phyloP scores from a whole-genome alignment of 306 rosid genomes.

The Acmispon strigosus region DNA sequence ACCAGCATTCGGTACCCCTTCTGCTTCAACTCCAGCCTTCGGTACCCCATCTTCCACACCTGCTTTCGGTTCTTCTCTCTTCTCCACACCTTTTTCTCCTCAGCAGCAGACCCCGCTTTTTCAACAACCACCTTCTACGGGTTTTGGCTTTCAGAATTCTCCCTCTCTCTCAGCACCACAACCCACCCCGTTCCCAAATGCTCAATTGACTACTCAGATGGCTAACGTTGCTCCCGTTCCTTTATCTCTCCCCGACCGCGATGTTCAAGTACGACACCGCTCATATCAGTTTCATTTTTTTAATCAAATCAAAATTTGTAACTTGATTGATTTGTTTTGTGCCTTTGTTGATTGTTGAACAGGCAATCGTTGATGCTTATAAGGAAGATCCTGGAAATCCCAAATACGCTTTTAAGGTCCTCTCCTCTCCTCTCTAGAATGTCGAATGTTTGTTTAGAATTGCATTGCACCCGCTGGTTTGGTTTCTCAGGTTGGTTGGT shows the following conservation, averaged over 20 bases:
- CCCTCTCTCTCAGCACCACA: slow-evolving; percentile 41
- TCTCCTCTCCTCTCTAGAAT: neutral
- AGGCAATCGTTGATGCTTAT: slow-evolving; percentile 88
- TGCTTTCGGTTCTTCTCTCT: slow-evolving; percentile 48
- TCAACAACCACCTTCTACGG: slow-evolving; percentile 40
- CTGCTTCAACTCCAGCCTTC: neutral
- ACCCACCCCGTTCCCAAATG: slow-evolving; percentile 36
- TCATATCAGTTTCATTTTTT: neutral
- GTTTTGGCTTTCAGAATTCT: slow-evolving; percentile 55
- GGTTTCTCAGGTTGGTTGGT: neutral
- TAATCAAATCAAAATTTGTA: neutral
- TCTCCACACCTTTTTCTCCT: slow-evolving; percentile 47
- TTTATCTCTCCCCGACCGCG: slow-evolving; percentile 87
- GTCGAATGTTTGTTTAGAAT: slow-evolving; percentile 1
- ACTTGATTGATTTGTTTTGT: neutral
- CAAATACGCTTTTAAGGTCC: slow-evolving; percentile 87
- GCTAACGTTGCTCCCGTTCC: slow-evolving; percentile 90
- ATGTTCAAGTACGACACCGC: slow-evolving; percentile 51
- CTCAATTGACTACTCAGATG: slow-evolving; percentile 71
- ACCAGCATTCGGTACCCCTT: neutral
- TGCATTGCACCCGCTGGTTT: no score
- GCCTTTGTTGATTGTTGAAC: neutral
- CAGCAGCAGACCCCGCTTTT: slow-evolving; percentile 28
- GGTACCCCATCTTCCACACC: slow-evolving; percentile 11
- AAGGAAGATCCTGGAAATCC: slow-evolving; percentile 86